These are phyloP conservation scores for Geotrichum phurueaensis DNA, from an alignment of 1,139 yeast genomes.

Conservation along the genomic window DNA sequence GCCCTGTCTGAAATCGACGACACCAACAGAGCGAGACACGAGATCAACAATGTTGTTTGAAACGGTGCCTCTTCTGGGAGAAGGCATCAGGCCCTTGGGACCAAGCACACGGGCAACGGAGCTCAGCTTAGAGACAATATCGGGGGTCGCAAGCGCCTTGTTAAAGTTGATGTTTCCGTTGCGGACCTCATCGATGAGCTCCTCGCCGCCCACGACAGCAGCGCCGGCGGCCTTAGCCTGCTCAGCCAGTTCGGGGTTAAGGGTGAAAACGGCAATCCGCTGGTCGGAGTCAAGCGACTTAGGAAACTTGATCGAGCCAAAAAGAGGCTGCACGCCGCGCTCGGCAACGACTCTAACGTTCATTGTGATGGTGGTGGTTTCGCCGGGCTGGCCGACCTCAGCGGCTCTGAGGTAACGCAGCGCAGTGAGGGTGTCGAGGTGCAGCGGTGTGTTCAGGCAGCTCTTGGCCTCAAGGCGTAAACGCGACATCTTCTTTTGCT, in stretches of 20 bases:
- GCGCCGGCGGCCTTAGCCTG: slow-evolving; percentile 57
- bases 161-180: slow-evolving; percentile 62
- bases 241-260: slow-evolving; percentile 47
- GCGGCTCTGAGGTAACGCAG: slow-evolving; percentile 77
- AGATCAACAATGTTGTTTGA: slow-evolving; percentile 55
- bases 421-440: slow-evolving; percentile 69
- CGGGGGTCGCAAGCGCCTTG: slow-evolving; percentile 82
- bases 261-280: slow-evolving; percentile 63
- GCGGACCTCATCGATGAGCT: slow-evolving; percentile 57
- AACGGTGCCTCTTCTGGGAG: slow-evolving; percentile 80
- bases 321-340: slow-evolving; percentile 69
- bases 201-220: slow-evolving; percentile 61
- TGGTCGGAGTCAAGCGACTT: slow-evolving; percentile 58
- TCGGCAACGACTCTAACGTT: slow-evolving; percentile 67
- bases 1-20: slow-evolving; percentile 65
- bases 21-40: slow-evolving; percentile 55
- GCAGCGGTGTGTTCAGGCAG: slow-evolving; percentile 43
- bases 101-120: slow-evolving; percentile 71
- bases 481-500: slow-evolving; percentile 23
- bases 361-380: slow-evolving; percentile 62
- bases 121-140: slow-evolving; percentile 55
- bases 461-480: slow-evolving; percentile 26
- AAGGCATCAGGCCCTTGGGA: slow-evolving; percentile 86
- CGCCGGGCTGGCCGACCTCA: slow-evolving; percentile 75
- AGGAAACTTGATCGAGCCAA: slow-evolving; percentile 74